Base-by-base conservation (phyloP, 2,329 filamentous ascomycete species). In the Helotiales sp. region DNA sequence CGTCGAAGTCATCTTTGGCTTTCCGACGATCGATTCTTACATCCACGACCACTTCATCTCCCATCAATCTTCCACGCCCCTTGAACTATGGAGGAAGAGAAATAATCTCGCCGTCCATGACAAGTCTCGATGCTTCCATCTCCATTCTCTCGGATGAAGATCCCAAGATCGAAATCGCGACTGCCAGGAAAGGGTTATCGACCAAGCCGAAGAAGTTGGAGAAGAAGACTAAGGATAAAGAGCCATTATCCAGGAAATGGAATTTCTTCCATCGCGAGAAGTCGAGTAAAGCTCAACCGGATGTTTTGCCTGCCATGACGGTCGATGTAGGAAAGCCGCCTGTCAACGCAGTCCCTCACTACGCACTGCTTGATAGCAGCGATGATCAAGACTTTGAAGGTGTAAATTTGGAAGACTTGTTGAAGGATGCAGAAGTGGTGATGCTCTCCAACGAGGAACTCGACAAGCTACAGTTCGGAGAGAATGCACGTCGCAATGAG, bases 191-290 rank as follows among this genome's bases (percentile, higher is more conserved):
- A 25, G 40, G 33, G 9, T 55, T 60, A 38, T 25, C 53, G 15
- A 58, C 60, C 12, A 68, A 69, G 1, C 73, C 81, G 0, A 85
- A 80, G 70, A 87, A 86, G 69, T 70, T 84, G 22, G 76, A 77
- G 22, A 86, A 85, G 69, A 76, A 77, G 53, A 69, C 78, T 1
- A 79, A 81, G 25, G 83, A 83, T n/a, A n/a, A n/a, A n/a, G n/a
- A n/a, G n/a, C n/a, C n/a, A n/a, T n/a, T n/a, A 19, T 69, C 69
- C 5, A 78, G 81, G 7, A 85, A 81, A 63, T 88, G 85, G 85
- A 87, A 86, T 61, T 69, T 87, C 12, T 87, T 88, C 63, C 78
- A 83, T 49, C 77, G 83, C 47, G 81, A 81, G 0, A 80, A 83
- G 29, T 77, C 71, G 2, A 79, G 50, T 4, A 44, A 44, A 15